Percentiles rank a stretch among this genome's conserved stretches.
Conservation (phyloP, 495 filamentous ascomycete species). For the Aspergillus saccharolyticus region DNA sequence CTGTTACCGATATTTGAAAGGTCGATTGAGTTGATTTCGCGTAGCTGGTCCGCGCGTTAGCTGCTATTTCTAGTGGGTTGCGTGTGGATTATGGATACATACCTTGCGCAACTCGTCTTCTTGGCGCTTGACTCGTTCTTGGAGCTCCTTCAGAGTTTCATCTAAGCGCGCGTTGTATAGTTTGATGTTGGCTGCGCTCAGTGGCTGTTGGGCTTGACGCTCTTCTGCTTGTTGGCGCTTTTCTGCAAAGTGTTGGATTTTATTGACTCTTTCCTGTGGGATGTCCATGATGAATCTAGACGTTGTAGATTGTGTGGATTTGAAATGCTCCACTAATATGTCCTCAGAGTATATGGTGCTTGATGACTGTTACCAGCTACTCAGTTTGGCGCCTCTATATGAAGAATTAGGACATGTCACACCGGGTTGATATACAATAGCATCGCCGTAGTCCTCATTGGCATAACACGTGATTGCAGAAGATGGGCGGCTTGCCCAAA, state of each 20-base stretch:
- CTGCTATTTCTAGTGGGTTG: conserved; percentile 3
- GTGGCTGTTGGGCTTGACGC: conserved; percentile 28
- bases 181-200: conserved; percentile 30
- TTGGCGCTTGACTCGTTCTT: conserved; percentile 59
- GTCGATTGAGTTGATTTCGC: conserved; percentile 37
- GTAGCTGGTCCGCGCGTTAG: conserved; percentile 35
- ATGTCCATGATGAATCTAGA: conserved; percentile 25
- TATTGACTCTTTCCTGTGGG: conserved; percentile 30
- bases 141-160: conserved; percentile 58
- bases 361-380: not conserved
- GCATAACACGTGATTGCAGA: conserved; percentile 11
- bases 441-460: not conserved
- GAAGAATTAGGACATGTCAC: not conserved
- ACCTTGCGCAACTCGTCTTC: conserved; percentile 57
- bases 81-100: not conserved
- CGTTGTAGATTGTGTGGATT: not conserved
- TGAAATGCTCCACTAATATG: not conserved
- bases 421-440: not conserved
- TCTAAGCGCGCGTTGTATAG: conserved; percentile 52
- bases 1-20: conserved; percentile 38
- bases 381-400: not conserved
- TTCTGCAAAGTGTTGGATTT: conserved; percentile 34
- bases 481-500: conserved; percentile 1
- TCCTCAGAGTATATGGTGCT: not conserved
- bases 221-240: conserved; percentile 35